These are phyloP conservation scores for Claviceps paspali DNA, from an alignment of 2,329 filamentous ascomycete genomes.

Conservation along the genomic window DNA sequence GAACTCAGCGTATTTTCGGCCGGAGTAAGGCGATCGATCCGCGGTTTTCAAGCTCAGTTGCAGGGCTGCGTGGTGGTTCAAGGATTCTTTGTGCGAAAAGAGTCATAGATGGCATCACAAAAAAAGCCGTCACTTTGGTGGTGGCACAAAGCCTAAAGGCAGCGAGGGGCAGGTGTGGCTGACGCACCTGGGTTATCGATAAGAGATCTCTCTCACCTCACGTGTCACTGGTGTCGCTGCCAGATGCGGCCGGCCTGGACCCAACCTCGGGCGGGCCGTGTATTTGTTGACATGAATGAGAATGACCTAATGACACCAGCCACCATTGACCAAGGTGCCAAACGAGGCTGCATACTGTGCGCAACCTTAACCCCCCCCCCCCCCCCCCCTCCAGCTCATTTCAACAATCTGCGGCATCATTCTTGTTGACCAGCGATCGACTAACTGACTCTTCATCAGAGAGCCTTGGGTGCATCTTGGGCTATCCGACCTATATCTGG, in stretches of 20 bases:
- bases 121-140: too few relatives aligned
- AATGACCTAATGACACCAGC: slow-evolving; percentile 5
- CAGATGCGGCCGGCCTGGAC: not conserved
- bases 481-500: slow-evolving; percentile 6
- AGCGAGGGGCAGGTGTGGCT: slow-evolving; percentile 3
- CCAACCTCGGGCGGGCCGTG: not conserved
- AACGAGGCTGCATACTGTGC: not conserved
- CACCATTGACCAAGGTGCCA: too few relatives aligned
- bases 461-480: not conserved
- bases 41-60: not conserved
- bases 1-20: too few relatives aligned
- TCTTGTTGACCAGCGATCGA: not conserved
- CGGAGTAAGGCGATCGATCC: too few relatives aligned
- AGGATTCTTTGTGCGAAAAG: slow-evolving; percentile 1
- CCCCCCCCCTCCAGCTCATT: not conserved
- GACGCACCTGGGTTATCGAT: not conserved
- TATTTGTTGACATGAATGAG: slow-evolving; percentile 8
- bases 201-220: not conserved
- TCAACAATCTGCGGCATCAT: slow-evolving; percentile 2
- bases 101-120: too few relatives aligned
- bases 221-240: too few relatives aligned
- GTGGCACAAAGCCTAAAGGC: not conserved
- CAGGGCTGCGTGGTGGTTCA: not conserved
- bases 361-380: too few relatives aligned
- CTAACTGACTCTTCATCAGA: not conserved